These are phyloP conservation scores for Hawksworthiomyces lignivorus DNA, from an alignment of 2,329 filamentous ascomycete species.

Conservation along the genomic window DNA sequence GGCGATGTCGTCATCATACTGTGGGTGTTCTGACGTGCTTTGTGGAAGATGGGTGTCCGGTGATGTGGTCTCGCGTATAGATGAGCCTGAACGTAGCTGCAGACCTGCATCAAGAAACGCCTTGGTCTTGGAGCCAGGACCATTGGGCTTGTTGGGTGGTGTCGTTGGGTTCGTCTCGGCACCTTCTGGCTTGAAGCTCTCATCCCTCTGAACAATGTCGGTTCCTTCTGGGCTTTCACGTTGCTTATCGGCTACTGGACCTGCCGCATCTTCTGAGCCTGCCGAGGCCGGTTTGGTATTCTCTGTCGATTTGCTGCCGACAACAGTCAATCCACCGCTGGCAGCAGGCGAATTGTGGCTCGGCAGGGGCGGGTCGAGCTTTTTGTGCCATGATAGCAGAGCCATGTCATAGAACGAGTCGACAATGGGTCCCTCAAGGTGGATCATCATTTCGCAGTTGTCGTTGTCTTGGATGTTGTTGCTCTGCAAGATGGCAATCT, in stretches of 20 bases:
- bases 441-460: conserved; percentile 74
- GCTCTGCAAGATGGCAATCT: conserved; percentile 63
- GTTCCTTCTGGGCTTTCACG: conserved; percentile 11
- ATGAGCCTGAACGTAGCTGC: conserved; percentile 15
- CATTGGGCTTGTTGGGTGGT: conserved; percentile 13
- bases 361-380: conserved; percentile 52
- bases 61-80: conserved; percentile 17
- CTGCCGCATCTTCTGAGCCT: not conserved
- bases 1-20: conserved; percentile 56
- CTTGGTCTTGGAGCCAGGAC: conserved; percentile 8
- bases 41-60: conserved; percentile 33
- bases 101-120: conserved; percentile 21
- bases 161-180: conserved; percentile 20
- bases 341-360: conserved; percentile 43
- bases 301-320: no score
- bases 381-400: conserved; percentile 62
- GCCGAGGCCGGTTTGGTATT: no score
- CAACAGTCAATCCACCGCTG: conserved; percentile 16
- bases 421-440: conserved; percentile 68
- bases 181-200: no score
- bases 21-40: conserved; percentile 49
- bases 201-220: conserved; percentile 11
- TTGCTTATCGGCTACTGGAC: not conserved
- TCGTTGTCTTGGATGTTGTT: conserved; percentile 76
- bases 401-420: conserved; percentile 69